These are phyloP conservation scores for Capillidium heterosporum DNA, from an alignment of 371 early-diverging fungal genomes.

Conservation along the genomic window DNA sequence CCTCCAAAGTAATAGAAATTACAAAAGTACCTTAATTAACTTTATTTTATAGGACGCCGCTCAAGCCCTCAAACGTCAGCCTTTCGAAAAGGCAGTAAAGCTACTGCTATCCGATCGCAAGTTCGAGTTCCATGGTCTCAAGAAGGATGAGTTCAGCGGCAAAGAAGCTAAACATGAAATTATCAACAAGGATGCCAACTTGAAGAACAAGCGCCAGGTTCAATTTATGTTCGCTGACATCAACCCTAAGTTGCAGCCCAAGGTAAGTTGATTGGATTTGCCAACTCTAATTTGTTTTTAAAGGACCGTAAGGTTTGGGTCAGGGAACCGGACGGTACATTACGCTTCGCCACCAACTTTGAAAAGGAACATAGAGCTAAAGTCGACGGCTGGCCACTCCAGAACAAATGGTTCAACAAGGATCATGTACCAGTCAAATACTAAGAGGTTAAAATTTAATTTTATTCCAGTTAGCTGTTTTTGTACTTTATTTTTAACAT, in stretches of 20 bases:
- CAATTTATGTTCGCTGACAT: not conserved
- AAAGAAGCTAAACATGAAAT: not conserved
- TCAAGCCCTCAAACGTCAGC: not conserved
- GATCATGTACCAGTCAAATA: too few relatives aligned
- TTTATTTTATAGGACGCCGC: not conserved
- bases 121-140: not conserved
- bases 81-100: not conserved
- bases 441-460: too few relatives aligned
- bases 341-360: not conserved
- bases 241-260: not conserved
- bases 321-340: not conserved
- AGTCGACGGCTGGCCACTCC: not conserved
- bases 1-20: not conserved
- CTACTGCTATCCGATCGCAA: not conserved
- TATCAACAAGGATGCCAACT: not conserved
- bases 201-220: not conserved
- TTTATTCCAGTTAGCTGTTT: too few relatives aligned
- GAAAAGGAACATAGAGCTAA: slow-evolving; percentile 1
- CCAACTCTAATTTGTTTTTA: not conserved
- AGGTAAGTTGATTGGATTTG: not conserved
- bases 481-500: too few relatives aligned
- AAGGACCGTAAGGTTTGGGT: not conserved
- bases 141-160: not conserved
- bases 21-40: not conserved
- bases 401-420: not conserved